A percentile compares a stretch with the other conserved stretches of the same genome.
phyloP scores from a whole-genome alignment of 1,139 yeast species.

The Scheffersomyces parashehatae region DNA sequence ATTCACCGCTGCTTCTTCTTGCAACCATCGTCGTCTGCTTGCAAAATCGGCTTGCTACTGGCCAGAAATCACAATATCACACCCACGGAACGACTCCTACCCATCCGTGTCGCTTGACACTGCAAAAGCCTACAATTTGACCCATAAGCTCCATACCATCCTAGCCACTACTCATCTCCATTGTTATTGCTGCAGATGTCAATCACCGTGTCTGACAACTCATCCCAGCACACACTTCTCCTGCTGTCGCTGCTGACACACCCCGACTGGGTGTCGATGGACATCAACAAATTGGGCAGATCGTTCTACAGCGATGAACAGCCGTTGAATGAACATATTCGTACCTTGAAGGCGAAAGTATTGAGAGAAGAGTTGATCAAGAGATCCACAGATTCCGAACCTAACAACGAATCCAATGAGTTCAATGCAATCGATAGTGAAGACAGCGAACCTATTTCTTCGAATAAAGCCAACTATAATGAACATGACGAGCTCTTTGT shows the following conservation, averaged over 20 bases:
- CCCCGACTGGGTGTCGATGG: conserved; percentile 55
- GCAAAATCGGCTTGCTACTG: no score
- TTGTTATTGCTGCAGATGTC: no score
- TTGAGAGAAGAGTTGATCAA: conserved; percentile 38
- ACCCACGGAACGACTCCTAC: no score
- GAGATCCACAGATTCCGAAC: conserved; percentile 19
- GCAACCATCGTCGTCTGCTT: no score
- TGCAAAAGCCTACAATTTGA: no score
- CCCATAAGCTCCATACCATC: no score
- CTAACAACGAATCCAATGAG: background rate
- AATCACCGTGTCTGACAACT: no score
- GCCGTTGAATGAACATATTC: conserved; percentile 43
- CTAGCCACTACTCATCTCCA: no score
- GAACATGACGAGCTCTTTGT: conserved; percentile 18
- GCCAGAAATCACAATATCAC: no score
- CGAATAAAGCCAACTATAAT: background rate
- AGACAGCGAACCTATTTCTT: background rate
- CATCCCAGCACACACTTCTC: no score
- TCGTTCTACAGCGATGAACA: conserved; percentile 45
- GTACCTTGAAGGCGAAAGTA: conserved; percentile 39
- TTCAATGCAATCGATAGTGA: background rate
- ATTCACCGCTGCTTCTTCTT: no score
- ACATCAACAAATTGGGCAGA: conserved; percentile 45
- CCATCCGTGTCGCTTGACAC: no score
- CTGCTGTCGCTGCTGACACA: conserved; percentile 8